Evolutionary conservation across 192 early-diverging fungal species (phyloP), one percentile per base, ranked within the genome.

Genomic region (Backusella liffmaniae): DNA sequence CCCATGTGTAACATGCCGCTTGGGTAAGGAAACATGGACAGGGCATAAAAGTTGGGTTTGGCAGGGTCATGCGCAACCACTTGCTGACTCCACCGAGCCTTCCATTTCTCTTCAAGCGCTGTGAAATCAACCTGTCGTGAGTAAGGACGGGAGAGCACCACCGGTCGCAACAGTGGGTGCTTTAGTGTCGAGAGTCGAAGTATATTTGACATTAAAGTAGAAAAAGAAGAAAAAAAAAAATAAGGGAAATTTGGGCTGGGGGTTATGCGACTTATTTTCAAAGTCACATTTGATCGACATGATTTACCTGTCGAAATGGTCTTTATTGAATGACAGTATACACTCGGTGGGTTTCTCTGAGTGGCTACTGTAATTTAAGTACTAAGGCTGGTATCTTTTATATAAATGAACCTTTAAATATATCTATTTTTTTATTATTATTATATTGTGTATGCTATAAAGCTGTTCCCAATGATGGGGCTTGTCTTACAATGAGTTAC

Each of bases 1-100:
- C 97, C 97, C 95, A 99, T 94, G 77, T 99, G 97, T 37, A 99
- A 87, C 44, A 85, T 82, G 1, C 97, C 97, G 5, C 92, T 94
- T 8, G 97, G 97, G 79, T 99, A 99, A 30, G 97, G 97, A 74
- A 97, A 99, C 97, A 99, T 99, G 70, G 91, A 86, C 23, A 99
- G 85, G 15, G 96, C 84, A 76, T 99, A 99, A 78, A 89, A 93
- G 53, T 89, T 88, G 21, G 77, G 77, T 56, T 90, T 86, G 6
- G 49, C 49, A 1, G 67, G 75, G 41, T 53, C 68, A 23, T 26
- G 34, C 21, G 12, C 12, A 10, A 34, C 23, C 3, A 34, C 10
- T n/a, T 41, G 44, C 26, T 86, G 59, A 34, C 82, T 79, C 86
- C 85, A 88, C 44, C 85, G 75, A 78, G 84, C 30, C 73, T 85